Evolutionary conservation across 2,329 filamentous ascomycete species (phyloP), one percentile per base, ranked within the genome.

Genomic region (Onygena corvina): DNA sequence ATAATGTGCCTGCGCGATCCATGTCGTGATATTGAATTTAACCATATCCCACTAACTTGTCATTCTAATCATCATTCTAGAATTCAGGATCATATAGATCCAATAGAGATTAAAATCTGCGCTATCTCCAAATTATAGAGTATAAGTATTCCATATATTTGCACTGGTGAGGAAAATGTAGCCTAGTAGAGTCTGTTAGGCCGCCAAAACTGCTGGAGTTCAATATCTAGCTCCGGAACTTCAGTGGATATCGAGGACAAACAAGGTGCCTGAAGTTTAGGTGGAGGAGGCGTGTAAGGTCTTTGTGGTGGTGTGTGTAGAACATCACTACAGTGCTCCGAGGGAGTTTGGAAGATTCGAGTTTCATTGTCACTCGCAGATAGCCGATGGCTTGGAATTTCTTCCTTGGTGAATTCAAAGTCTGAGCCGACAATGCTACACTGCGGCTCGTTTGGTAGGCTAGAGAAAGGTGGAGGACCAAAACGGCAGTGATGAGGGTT

Each of bases 181-280:
- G 9, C 9, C 18, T 33, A 46, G 16, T 46, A 46, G 14, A 46
- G 44, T 18, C 21, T 46, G 33, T 46, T 46, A 5, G 44, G 44
- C 11, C 27, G 27, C 44, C 44, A 46, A 31, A 46, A 46, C 8
- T 1, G 8, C 3, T 5, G 21, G 6, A 29, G 27, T 5, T 20
- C 8, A 6, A 31, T 5, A 16, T 46, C 33, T 46, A n/a, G n/a
- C 8, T 21, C 14, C 4, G 27, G 12, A 11, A n/a, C 14, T 14
- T 46, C 16, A 18, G 12, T 21, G 14, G 23, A 6, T 33, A n/a
- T 12, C 20, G 14, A 4, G 16, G 38, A 23, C 21, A 11, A 14
- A 23, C 20, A 12, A 3, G 5, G 21, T 14, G 12, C 38, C 4
- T 25, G 25, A 7, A 23, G 4, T 14, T 42, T 12, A 8, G 11